phyloP scores from a whole-genome alignment of 805 yeast genomes.

The Cephaloascus fragrans region DNA sequence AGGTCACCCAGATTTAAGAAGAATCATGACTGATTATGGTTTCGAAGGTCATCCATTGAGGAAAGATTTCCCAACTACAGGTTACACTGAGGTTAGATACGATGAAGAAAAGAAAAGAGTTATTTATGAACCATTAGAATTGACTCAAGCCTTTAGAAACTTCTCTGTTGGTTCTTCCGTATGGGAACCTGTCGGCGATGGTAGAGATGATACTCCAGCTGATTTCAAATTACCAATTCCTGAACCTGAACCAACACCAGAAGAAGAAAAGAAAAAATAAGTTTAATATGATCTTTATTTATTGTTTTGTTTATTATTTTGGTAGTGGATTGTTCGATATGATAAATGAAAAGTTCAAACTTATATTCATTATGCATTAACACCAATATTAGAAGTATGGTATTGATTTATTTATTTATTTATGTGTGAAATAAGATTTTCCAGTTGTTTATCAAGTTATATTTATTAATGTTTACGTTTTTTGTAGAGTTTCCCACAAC shows the following conservation, averaged over 20 bases:
- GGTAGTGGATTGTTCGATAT: no score
- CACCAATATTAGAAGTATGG: neutral
- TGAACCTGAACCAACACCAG: constrained; percentile 59
- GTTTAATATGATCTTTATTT: no score
- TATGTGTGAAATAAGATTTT: no score
- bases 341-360: no score
- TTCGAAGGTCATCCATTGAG: constrained; percentile 88
- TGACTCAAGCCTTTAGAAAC: constrained; percentile 89
- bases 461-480: no score
- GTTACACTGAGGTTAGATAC: constrained; percentile 83
- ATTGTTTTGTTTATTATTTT: no score
- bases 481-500: no score
- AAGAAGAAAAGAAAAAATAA: constrained; percentile 10
- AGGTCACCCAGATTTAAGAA: constrained; percentile 82
- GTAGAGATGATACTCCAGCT: constrained; percentile 74
- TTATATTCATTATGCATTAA: no score
- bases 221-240: constrained; percentile 77
- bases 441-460: no score
- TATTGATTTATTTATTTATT: no score
- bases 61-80: constrained; percentile 89
- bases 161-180: constrained; percentile 81
- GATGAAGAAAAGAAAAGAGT: constrained; percentile 88
- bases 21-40: constrained; percentile 88
- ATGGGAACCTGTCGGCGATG: constrained; percentile 90
- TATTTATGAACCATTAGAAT: constrained; percentile 82